Evolutionary conservation across 768 basidiomycete species (phyloP), one percentile per base, ranked within the genome.

Genomic region (Boletus rubropictus): DNA sequence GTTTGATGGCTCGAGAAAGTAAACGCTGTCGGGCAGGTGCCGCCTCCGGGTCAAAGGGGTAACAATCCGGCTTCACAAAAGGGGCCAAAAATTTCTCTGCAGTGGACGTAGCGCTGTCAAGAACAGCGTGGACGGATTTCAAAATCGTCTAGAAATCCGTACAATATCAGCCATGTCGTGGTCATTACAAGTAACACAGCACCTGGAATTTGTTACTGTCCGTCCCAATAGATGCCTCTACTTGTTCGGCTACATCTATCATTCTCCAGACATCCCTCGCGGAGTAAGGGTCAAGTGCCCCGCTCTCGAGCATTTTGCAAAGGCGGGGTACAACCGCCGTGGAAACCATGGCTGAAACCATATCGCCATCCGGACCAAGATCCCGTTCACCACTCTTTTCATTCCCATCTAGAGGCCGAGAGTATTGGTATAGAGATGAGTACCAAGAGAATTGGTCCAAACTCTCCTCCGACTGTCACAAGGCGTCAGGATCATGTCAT

Each of bases 371-470:
- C 0, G 87, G 80, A 2, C 89, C 86, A 18, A 89, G 65, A 44
- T 82, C 80, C 18, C 75, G 64, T 50, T 79, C 80, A 45, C 76
- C 78, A 12, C 68, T 72, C 5, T 69, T 66, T 18, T 57, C 65
- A 15, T 66, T 69, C 20, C 63, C 65, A 4, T 79, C 80, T 11
- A 78, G 75, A 9, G 51, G 50, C 24, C 48, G 56, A 9, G 85
- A 90, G 62, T 94, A 96, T 24, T 78, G 75, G 58, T 92, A 83
- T 4, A 96, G 66, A 2, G 81, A 77, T 24, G 75, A 68, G 63
- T 89, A 93, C 92, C 93, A 97, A 24, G 74, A 68, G 69, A 93
- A 97, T 46, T 77, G 79, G 59, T 95, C 86, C 18, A 97, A 61
- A 55, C 73, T 80, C 38, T 69, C 65, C 77, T 76, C 81, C 81